These are phyloP conservation scores for Fagopyrum tataricum DNA, from an alignment of 148 eudicot species.

Conservation along the genomic window DNA sequence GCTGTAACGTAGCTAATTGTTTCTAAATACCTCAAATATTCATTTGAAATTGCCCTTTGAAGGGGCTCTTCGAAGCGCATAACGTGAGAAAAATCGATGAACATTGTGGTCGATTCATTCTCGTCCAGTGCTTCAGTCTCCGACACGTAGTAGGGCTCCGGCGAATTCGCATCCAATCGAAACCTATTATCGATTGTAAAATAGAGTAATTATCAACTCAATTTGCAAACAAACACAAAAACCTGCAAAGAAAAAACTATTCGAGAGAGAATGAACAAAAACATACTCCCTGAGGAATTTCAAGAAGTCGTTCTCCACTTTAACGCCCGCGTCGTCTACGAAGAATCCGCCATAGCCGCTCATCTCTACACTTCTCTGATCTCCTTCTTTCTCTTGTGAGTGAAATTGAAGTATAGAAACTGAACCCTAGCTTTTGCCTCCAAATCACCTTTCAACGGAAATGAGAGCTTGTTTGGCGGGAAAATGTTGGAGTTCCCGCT, in stretches of 20 bases:
- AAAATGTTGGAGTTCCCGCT: constrained; percentile 7
- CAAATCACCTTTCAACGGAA: constrained; percentile 7
- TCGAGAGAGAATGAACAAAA: background rate
- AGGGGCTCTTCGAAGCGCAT: constrained; percentile 80
- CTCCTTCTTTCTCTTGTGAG: background rate
- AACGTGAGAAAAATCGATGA: constrained; percentile 85
- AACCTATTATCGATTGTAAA: constrained; percentile 27
- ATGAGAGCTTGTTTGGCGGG: constrained; percentile 12
- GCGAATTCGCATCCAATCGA: constrained; percentile 34
- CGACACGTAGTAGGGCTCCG: constrained; percentile 47
- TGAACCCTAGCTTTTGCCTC: constrained; percentile 9
- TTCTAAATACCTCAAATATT: constrained; percentile 51
- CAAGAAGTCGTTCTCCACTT: constrained; percentile 71
- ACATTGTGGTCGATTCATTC: constrained; percentile 83
- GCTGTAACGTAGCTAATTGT: background rate
- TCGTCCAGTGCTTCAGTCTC: constrained; percentile 72
- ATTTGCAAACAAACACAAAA: background rate
- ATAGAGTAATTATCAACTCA: background rate
- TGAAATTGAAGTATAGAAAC: background rate
- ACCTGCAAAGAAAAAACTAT: background rate
- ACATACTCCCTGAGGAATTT: constrained; percentile 70
- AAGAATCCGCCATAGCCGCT: constrained; percentile 49
- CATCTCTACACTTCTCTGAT: constrained; percentile 23
- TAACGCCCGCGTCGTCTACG: constrained; percentile 74
- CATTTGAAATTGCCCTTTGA: constrained; percentile 78